Evolutionary conservation across 1,284 basidiomycete species (phyloP).

Genomic region (Trichosporon coremiiforme): DNA sequence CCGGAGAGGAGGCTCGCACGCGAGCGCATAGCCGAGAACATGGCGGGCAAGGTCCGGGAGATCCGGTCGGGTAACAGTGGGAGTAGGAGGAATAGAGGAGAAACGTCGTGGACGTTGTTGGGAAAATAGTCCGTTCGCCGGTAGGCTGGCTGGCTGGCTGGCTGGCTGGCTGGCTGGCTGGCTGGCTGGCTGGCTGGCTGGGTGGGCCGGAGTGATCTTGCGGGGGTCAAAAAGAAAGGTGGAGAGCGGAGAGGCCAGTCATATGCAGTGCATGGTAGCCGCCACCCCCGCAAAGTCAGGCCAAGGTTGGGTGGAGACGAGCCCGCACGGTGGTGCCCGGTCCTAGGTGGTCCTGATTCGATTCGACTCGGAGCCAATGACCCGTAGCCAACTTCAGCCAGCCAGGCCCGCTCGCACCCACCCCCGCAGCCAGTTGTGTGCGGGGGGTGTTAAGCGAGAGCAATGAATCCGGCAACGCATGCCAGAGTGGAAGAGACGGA

Average conservation of each 20-base stretch:
- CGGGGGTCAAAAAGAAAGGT: background rate
- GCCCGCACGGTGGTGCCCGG: too few relatives aligned
- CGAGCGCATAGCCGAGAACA: background rate
- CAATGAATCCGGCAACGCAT: too few relatives aligned
- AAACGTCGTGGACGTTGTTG: background rate
- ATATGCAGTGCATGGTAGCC: background rate
- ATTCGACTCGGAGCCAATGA: constrained; percentile 3
- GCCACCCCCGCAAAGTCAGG: background rate
- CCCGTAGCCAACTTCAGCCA: too few relatives aligned
- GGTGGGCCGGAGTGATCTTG: too few relatives aligned
- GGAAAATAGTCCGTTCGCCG: background rate
- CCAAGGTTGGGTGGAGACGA: background rate
- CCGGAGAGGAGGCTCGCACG: background rate
- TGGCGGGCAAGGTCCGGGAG: background rate
- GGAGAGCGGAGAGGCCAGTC: background rate
- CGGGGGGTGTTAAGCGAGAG: too few relatives aligned
- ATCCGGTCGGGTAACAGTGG: background rate
- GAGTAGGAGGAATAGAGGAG: background rate
- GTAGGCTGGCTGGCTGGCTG: too few relatives aligned
- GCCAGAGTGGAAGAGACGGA: too few relatives aligned
- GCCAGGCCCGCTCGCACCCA: too few relatives aligned
- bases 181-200: too few relatives aligned
- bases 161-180: too few relatives aligned
- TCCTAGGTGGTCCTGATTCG: too few relatives aligned
- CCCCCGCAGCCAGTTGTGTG: too few relatives aligned